Conservation (phyloP, 78 protist species). For the Chrysochromulina tobinii region DNA sequence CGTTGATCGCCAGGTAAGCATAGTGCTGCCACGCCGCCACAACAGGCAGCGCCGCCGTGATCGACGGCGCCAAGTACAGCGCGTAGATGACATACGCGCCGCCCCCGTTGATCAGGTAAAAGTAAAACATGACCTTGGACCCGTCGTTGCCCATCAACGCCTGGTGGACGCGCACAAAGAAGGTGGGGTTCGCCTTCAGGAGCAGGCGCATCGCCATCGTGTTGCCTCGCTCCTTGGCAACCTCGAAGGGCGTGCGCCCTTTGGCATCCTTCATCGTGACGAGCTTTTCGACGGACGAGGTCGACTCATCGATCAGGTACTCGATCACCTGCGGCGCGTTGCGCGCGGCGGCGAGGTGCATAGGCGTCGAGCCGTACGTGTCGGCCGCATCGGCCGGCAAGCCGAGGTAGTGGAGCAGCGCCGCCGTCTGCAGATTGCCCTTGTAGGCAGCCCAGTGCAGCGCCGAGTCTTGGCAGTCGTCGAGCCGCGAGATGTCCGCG, state of each 20-base stretch:
- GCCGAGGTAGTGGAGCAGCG: background rate
- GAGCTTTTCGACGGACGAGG: background rate
- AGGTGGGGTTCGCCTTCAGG: background rate
- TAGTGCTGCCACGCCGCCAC: background rate
- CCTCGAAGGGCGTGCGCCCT: slow-evolving; percentile 12
- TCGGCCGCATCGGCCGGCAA: background rate
- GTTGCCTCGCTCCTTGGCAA: background rate
- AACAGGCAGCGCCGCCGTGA: background rate
- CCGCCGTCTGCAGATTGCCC: background rate
- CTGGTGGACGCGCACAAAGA: background rate
- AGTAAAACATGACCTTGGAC: background rate
- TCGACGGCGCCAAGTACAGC: background rate
- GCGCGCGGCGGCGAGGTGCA: background rate
- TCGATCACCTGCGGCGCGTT: background rate
- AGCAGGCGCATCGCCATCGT: background rate
- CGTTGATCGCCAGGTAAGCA: background rate
- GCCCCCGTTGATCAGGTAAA: background rate
- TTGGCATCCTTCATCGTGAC: background rate
- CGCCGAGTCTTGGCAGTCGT: background rate
- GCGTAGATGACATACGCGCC: background rate
- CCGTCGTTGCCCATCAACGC: background rate
- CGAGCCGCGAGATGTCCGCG: slow-evolving; percentile 14
- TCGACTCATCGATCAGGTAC: background rate
- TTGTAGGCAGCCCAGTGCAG: slow-evolving; percentile 25
- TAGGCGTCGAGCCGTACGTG: background rate